Percentiles rank a stretch among this genome's conserved stretches.
phyloP scores from a whole-genome alignment of 2,329 filamentous ascomycete species.

The Aschersonia sp. region DNA sequence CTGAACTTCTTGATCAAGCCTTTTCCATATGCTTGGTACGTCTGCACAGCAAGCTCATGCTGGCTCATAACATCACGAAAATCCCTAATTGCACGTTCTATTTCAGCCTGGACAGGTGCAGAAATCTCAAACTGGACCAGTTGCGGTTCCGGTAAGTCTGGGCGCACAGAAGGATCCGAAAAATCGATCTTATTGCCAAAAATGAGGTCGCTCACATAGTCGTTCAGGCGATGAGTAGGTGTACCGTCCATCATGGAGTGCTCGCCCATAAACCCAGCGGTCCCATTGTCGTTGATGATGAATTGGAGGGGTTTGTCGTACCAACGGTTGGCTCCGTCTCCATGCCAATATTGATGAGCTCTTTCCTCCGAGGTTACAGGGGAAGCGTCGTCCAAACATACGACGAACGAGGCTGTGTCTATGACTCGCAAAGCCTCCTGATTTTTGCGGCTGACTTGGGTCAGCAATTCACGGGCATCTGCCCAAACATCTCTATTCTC shows the following conservation, averaged over 20 bases:
- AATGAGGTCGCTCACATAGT: slow-evolving; percentile 84
- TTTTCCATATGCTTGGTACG: slow-evolving; percentile 96
- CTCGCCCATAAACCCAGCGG: slow-evolving; percentile 93
- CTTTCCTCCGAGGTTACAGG: slow-evolving; percentile 94
- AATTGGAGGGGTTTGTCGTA: slow-evolving; percentile 98
- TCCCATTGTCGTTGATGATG: slow-evolving; percentile 96
- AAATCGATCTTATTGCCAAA: slow-evolving; percentile 92
- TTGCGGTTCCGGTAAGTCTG: slow-evolving; percentile 68
- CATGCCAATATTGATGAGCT: slow-evolving; percentile 94
- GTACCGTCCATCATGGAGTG: slow-evolving; percentile 99
- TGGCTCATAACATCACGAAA: slow-evolving; percentile 70
- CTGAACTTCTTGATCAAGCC: slow-evolving; percentile 99
- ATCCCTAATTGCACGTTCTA: slow-evolving; percentile 64
- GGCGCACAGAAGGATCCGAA: slow-evolving; percentile 61
- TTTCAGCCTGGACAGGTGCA: slow-evolving; percentile 58
- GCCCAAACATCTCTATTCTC: slow-evolving; percentile 93
- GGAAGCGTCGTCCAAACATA: slow-evolving; percentile 84
- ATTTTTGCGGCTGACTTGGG: slow-evolving; percentile 68
- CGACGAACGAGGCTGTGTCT: slow-evolving; percentile 77
- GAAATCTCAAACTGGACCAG: slow-evolving; percentile 67
- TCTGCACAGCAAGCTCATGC: slow-evolving; percentile 86
- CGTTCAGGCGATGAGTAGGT: slow-evolving; percentile 90
- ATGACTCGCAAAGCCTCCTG: slow-evolving; percentile 64
- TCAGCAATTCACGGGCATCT: slow-evolving; percentile 62
- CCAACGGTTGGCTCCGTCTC: slow-evolving; percentile 90